Evolutionary conservation across 2,329 filamentous ascomycete species (phyloP).

Genomic region (Parastagonospora nodorum): DNA sequence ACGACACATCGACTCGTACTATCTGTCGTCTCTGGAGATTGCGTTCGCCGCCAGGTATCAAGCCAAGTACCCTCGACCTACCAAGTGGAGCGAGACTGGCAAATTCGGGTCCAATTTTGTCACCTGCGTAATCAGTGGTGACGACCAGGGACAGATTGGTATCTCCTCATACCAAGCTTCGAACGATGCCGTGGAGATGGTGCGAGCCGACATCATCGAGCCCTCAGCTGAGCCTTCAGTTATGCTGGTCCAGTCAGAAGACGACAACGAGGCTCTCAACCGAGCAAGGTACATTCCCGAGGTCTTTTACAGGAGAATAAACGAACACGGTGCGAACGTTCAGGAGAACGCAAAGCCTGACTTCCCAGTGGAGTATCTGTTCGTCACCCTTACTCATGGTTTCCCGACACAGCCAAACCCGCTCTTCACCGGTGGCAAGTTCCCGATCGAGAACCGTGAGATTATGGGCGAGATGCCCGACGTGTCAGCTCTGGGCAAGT

Average conservation of each 20-base stretch:
- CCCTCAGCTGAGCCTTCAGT: slow-evolving; percentile 89
- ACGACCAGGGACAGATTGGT: slow-evolving; percentile 83
- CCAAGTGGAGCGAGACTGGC: slow-evolving; percentile 96
- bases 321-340: slow-evolving; percentile 94
- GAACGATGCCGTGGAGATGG: slow-evolving; percentile 96
- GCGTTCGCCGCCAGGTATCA: slow-evolving; percentile 87
- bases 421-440: slow-evolving; percentile 72
- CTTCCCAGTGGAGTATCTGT: slow-evolving; percentile 94
- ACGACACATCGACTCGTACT: slow-evolving; percentile 93
- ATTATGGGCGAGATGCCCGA: slow-evolving; percentile 86
- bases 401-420: slow-evolving; percentile 84
- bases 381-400: slow-evolving; percentile 94
- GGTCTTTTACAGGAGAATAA: slow-evolving; percentile 93
- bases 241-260: slow-evolving; percentile 93
- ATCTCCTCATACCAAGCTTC: slow-evolving; percentile 94
- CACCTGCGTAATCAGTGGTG: slow-evolving; percentile 93
- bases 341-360: slow-evolving; percentile 96
- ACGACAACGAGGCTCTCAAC: slow-evolving; percentile 74
- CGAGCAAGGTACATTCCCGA: slow-evolving; percentile 91
- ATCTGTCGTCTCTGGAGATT: slow-evolving; percentile 88
- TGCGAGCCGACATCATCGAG: slow-evolving; percentile 90
- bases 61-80: slow-evolving; percentile 83
- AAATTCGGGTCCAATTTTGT: slow-evolving; percentile 96
- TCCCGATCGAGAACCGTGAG: slow-evolving; percentile 91
- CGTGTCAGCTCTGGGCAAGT: slow-evolving; percentile 67